Evolutionary conservation across 176 grass and related monocot species (phyloP), one percentile per base, ranked within the genome.

Genomic region (Oryza coarctata): DNA sequence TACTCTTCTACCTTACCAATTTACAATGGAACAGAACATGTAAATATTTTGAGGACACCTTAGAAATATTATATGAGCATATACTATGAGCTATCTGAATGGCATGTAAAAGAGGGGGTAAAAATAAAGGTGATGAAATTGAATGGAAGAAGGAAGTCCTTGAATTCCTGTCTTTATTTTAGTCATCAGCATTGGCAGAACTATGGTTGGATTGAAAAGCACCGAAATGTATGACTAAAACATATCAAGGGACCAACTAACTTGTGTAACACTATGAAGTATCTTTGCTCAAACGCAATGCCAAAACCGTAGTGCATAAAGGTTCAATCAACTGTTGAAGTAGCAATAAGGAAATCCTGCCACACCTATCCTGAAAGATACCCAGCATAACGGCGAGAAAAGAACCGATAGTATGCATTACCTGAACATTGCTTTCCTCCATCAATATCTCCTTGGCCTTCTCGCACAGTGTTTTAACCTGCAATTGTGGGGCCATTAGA

Each of bases 391-490:
- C 15, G 63, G 29, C 50, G 70, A 68, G 68, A 35, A 31, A 11
- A 28, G 12, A 88, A 57, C 71, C 27, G 65, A 28, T 71, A 67
- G 73, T 64, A 65, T 66, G 62, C 1, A 3, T 52, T 92, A 98
- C 95, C 87, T 97, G 95, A 44, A 98, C 95, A 63, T 98, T 98
- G 82, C 92, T 95, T 88, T 98, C 95, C 86, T 90, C 88, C 90
- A 93, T 98, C 84, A 98, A 82, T 76, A 95, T 94, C 82, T 98
- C 95, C 82, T 98, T 98, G 12, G 92, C 95, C 87, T 98, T 98
- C 70, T 94, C 92, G 52, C 95, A 98, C 26, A 98, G 82, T 43
- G 71, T 80, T 79, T 91, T 91, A 89, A 98, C 95, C 95, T 98
- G 86, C 47, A 84, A 71, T 82, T 9, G 73, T 31, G 34, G 78